Base-by-base conservation (phyloP, 108 stramenopile genomes). In the Phaeodactylum tricornutum region DNA sequence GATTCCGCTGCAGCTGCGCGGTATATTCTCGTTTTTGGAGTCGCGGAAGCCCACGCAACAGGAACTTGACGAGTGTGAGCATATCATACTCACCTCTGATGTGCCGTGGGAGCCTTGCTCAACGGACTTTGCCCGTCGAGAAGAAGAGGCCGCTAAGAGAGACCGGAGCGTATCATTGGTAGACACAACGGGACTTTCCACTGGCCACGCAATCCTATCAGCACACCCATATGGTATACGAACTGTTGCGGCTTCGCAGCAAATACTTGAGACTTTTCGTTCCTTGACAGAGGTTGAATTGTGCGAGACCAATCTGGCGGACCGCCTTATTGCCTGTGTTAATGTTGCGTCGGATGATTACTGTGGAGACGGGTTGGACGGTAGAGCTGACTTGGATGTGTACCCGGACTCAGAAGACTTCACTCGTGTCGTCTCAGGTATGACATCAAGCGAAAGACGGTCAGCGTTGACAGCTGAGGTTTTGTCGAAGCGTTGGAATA, bases 401-500 rank as follows among this genome's bases (percentile, higher is more conserved):
- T n/a, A n/a, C n/a, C n/a, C n/a, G n/a, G n/a, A n/a, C n/a, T n/a
- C n/a, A n/a, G n/a, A n/a, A n/a, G n/a, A n/a, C n/a, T n/a, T n/a
- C n/a, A n/a, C n/a, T n/a, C n/a, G n/a, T n/a, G n/a, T n/a, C n/a
- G n/a, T n/a, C n/a, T n/a, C n/a, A n/a, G n/a, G n/a, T n/a, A n/a
- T n/a, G n/a, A n/a, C n/a, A n/a, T n/a, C n/a, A n/a, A n/a, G n/a
- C n/a, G n/a, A n/a, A n/a, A n/a, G n/a, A n/a, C n/a, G n/a, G n/a
- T n/a, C n/a, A n/a, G n/a, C n/a, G n/a, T n/a, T n/a, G n/a, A 8
- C 48, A 37, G 27, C 48, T 2, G 31, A 36, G 3, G 4, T 33
- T 2, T 21, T 49, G 7, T 15, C 29, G 2, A 3, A 27, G 11
- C 23, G 55, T 6, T 67, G 66, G 66, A 43, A 38, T 14, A 51